A percentile compares a stretch with the other conserved stretches of the same genome.
Evolutionary conservation across 331 rosid species (phyloP).

Genomic region (Arachis monticola): DNA sequence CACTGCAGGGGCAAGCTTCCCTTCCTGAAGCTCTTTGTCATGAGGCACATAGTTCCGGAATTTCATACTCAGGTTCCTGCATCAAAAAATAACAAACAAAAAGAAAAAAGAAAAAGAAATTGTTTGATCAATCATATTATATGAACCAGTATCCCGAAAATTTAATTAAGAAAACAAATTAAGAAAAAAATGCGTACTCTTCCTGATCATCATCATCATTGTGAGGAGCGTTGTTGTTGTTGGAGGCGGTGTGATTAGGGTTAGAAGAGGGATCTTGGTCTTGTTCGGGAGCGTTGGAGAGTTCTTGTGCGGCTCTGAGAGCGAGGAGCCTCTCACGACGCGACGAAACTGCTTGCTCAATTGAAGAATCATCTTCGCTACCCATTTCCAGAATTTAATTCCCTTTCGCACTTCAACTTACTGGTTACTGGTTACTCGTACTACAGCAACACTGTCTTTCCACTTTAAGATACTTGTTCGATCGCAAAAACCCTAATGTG

Average conservation of each 20-base stretch:
- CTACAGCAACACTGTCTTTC: too few relatives aligned
- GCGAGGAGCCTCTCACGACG: slow-evolving; percentile 84
- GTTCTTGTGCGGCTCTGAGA: slow-evolving; percentile 79
- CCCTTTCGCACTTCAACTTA: not conserved
- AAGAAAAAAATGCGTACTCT: slow-evolving; percentile 38
- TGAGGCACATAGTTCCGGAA: slow-evolving; percentile 96
- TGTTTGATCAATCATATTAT: too few relatives aligned
- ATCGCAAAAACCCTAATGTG: not conserved
- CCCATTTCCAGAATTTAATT: slow-evolving; percentile 48
- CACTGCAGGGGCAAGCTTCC: slow-evolving; percentile 79
- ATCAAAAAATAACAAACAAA: not conserved
- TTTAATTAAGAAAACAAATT: too few relatives aligned
- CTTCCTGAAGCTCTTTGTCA: slow-evolving; percentile 84
- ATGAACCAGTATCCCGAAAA: not conserved
- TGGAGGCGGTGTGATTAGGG: not conserved
- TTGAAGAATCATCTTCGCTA: slow-evolving; percentile 66
- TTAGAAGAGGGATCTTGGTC: slow-evolving; percentile 26
- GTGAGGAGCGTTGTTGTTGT: not conserved
- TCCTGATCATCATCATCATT: slow-evolving; percentile 34
- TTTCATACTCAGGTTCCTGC: slow-evolving; percentile 70
- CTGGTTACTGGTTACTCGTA: too few relatives aligned
- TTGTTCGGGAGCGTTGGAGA: slow-evolving; percentile 60
- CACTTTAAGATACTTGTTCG: not conserved
- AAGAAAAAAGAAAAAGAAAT: not conserved
- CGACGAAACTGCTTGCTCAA: slow-evolving; percentile 66